Evolutionary conservation across 805 yeast species (phyloP).

Genomic region (Ogataea glucozyma): DNA sequence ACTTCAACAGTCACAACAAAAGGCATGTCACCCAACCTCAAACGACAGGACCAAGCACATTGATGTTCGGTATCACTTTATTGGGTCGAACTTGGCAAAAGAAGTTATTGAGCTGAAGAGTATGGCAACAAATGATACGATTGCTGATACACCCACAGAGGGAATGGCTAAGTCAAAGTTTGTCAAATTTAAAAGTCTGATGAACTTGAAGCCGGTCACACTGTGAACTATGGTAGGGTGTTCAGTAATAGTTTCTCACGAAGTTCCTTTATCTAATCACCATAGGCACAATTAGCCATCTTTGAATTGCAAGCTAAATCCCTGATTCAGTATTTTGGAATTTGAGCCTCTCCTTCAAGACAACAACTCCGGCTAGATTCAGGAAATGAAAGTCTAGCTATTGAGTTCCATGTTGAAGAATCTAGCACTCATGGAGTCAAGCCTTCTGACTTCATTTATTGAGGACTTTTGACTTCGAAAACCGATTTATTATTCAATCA

Average conservation of each 20-base stretch:
- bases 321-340: too few species aligned
- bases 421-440: too few species aligned
- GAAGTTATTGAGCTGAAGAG: not conserved
- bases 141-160: not conserved
- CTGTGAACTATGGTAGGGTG: conserved; percentile 1
- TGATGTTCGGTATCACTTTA: not conserved
- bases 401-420: not conserved
- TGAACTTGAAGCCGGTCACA: not conserved
- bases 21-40: not conserved
- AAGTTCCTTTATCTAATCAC: not conserved
- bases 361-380: too few species aligned
- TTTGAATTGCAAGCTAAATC: too few species aligned
- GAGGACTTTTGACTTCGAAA: too few species aligned
- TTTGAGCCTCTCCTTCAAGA: too few species aligned
- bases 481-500: not conserved
- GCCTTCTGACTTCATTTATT: too few species aligned
- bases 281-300: too few species aligned
- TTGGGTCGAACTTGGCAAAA: not conserved
- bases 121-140: not conserved
- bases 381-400: not conserved
- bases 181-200: not conserved
- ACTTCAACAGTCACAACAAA: not conserved
- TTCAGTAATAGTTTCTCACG: not conserved
- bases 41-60: not conserved
- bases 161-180: not conserved